Evolutionary conservation across 164 flowering plant genomes (phyloP).

Genomic region (Stephania yunnanensis): DNA sequence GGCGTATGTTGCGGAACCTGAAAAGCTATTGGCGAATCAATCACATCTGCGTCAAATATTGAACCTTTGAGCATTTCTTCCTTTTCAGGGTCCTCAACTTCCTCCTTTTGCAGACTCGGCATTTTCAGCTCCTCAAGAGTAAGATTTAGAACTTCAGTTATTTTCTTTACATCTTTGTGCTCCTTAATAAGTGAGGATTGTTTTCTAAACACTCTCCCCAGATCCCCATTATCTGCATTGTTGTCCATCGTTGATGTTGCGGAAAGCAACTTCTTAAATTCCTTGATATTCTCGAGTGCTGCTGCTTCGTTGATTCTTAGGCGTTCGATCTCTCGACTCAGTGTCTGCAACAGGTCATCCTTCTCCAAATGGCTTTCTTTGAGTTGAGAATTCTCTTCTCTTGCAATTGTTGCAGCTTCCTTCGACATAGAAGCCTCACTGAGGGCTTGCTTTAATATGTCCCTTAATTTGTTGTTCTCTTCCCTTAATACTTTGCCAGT

Average conservation of each 20-base stretch:
- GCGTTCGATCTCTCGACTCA: constrained; percentile 42
- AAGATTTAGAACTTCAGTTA: constrained; percentile 24
- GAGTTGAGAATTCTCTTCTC: constrained; percentile 58
- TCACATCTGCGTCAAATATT: constrained; percentile 46
- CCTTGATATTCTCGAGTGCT: constrained; percentile 45
- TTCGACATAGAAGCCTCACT: constrained; percentile 75
- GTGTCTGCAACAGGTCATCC: constrained; percentile 37
- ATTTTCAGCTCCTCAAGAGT: constrained; percentile 31
- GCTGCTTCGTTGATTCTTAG: constrained; percentile 46
- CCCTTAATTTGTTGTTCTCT: constrained; percentile 62
- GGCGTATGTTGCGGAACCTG: not conserved
- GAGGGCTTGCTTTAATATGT: constrained; percentile 78
- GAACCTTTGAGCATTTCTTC: constrained; percentile 52
- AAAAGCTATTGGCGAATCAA: constrained; percentile 29
- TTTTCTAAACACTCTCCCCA: constrained; percentile 10
- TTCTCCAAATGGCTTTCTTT: constrained; percentile 58
- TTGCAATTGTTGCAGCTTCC: constrained; percentile 73
- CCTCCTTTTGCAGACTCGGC: constrained; percentile 16
- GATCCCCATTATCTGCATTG: constrained; percentile 21
- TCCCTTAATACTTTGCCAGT: constrained; percentile 38
- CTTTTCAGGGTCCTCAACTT: constrained; percentile 19
- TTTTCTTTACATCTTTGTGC: constrained; percentile 20
- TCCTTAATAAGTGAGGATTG: constrained; percentile 12
- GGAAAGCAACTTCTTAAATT: constrained; percentile 38
- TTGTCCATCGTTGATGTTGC: constrained; percentile 16